Evolutionary conservation across 148 eudicot genomes (phyloP), one percentile per base, ranked within the genome.

Genomic region (Limonium bicolor): DNA sequence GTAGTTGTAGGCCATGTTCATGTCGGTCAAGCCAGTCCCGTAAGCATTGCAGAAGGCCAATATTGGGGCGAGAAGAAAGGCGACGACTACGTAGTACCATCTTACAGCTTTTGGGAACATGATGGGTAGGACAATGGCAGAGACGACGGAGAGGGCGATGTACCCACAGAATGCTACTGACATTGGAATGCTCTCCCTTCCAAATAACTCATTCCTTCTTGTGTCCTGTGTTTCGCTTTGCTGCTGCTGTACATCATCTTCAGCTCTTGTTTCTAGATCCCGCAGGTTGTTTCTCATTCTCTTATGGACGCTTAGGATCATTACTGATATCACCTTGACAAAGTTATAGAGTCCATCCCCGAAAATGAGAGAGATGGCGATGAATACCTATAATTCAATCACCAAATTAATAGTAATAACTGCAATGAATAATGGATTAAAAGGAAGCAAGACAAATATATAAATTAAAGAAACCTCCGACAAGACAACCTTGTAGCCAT

Each of bases 401-500:
- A n/a, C n/a, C n/a, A n/a, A n/a, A n/a, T n/a, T n/a, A n/a, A n/a
- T n/a, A n/a, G n/a, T n/a, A n/a, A n/a, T n/a, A n/a, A n/a, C n/a
- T n/a, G n/a, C n/a, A n/a, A n/a, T n/a, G n/a, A n/a, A n/a, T 1
- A n/a, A 29, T 29, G 7, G 10, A 29, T n/a, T 7, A 29, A 29
- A 2, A 7, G 7, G 1, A 7, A n/a, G 12, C 3, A 29, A 29
- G 33, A 7, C 33, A 7, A 7, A 8, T n/a, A 29, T 29, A 12
- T 6, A 29, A 1, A 1, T 0, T 29, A 8, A 4, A 28, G n/a
- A n/a, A n/a, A n/a, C n/a, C n/a, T n/a, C n/a, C n/a, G n/a, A n/a
- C n/a, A n/a, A n/a, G n/a, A n/a, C n/a, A n/a, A 73, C 93, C 76
- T 74, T 82, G 64, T 74, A 82, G 51, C 82, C 82, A 60, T 66